phyloP scores from a whole-genome alignment of 768 basidiomycete species.

The Termitomyces sp. region DNA sequence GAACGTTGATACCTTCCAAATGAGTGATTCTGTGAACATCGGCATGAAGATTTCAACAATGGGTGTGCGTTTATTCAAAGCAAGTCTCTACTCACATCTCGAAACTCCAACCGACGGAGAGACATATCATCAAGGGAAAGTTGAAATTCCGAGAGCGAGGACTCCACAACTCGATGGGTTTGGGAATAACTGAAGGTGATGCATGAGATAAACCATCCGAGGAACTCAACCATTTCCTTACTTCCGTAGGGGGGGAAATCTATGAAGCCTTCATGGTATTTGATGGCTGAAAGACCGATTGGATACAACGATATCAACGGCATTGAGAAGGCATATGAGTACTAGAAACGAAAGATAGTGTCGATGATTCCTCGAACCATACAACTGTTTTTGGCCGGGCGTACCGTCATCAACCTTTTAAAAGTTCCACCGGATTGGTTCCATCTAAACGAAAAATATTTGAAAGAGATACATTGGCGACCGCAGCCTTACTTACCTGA shows the following conservation, averaged over 20 bases:
- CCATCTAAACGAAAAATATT: slow-evolving; percentile 42
- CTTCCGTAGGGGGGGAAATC: slow-evolving; percentile 39
- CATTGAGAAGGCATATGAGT: slow-evolving; percentile 61
- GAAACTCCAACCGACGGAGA: slow-evolving; percentile 64
- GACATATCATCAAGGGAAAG: slow-evolving; percentile 60
- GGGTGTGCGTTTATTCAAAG: not conserved
- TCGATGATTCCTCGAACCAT: not conserved
- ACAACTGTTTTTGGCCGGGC: not conserved
- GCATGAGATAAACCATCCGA: not conserved
- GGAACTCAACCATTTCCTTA: slow-evolving; percentile 21
- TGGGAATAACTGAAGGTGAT: slow-evolving; percentile 49
- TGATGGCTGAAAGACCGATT: slow-evolving; percentile 63
- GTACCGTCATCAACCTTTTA: slow-evolving; percentile 52
- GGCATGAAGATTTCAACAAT: not conserved
- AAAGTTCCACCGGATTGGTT: slow-evolving; percentile 65
- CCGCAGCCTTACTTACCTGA: slow-evolving; percentile 39
- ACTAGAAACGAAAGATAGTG: slow-evolving; percentile 33
- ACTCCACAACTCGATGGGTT: slow-evolving; percentile 57
- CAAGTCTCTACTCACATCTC: slow-evolving; percentile 56
- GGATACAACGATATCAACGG: slow-evolving; percentile 56
- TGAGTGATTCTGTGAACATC: slow-evolving; percentile 57
- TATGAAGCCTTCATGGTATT: slow-evolving; percentile 65
- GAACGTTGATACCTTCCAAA: slow-evolving; percentile 56
- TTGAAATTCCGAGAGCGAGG: slow-evolving; percentile 39
- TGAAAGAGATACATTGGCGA: not conserved